These are phyloP conservation scores for Solanum stenotomum DNA, from an alignment of 257 asterid genomes.

Conservation along the genomic window DNA sequence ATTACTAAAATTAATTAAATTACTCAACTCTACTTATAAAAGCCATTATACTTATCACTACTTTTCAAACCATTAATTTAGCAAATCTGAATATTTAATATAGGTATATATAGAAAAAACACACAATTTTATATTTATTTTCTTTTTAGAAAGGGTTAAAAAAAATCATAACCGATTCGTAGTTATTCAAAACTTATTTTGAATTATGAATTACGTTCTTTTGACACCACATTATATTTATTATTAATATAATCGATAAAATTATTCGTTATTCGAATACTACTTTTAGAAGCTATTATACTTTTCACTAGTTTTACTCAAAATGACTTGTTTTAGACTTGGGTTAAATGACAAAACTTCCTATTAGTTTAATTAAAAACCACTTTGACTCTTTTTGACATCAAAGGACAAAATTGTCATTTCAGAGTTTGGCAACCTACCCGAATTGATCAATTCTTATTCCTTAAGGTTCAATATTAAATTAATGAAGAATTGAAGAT, in stretches of 20 bases:
- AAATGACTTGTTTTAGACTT: neutral
- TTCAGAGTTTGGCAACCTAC: neutral
- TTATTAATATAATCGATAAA: neutral
- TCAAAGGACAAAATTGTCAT: constrained; percentile 22
- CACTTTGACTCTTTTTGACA: constrained; percentile 1
- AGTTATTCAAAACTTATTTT: too few species aligned
- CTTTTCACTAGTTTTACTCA: neutral
- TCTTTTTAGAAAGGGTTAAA: too few species aligned
- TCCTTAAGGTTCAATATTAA: neutral
- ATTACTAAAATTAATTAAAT: too few species aligned
- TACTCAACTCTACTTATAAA: too few species aligned
- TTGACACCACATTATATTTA: neutral
- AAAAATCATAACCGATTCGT: too few species aligned
- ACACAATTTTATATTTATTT: too few species aligned
- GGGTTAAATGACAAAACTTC: neutral
- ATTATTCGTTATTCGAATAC: neutral
- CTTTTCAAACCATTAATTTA: too few species aligned
- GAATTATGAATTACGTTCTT: too few species aligned
- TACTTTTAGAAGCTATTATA: neutral
- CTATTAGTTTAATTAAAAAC: neutral
- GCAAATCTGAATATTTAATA: too few species aligned
- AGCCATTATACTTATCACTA: too few species aligned
- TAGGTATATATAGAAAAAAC: too few species aligned
- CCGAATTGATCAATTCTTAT: neutral
- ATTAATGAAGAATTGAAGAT: neutral